Evolutionary conservation across 306 rosid species (phyloP).

Genomic region (Vigna nakashimae): DNA sequence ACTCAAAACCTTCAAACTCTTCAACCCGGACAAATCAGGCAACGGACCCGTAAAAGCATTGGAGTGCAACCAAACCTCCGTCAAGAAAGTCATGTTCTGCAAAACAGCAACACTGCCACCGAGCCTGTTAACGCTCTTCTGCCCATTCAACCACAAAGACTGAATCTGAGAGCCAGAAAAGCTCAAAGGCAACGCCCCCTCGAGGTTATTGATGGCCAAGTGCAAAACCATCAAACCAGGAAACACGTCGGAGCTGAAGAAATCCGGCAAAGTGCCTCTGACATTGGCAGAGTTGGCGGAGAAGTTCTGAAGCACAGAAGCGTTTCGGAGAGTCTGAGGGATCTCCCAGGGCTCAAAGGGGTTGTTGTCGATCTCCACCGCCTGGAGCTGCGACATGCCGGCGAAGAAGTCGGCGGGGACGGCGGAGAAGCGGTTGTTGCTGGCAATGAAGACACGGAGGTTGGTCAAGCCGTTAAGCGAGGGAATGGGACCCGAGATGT

Average conservation of each 20-base stretch:
- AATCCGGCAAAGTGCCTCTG: constrained; percentile 66
- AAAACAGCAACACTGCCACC: constrained; percentile 62
- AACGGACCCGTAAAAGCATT: constrained; percentile 75
- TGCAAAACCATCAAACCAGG: constrained; percentile 68
- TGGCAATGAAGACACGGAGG: constrained; percentile 60
- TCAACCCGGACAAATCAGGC: constrained; percentile 71
- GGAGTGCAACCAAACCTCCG: constrained; percentile 78
- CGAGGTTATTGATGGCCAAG: constrained; percentile 69
- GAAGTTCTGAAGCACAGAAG: constrained; percentile 72
- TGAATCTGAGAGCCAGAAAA: constrained; percentile 61
- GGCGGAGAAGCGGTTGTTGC: constrained; percentile 60
- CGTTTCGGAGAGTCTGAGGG: constrained; percentile 57
- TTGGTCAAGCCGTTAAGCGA: constrained; percentile 56
- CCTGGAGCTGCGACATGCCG: constrained; percentile 65
- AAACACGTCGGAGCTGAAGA: constrained; percentile 56
- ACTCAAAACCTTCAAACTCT: constrained; percentile 58
- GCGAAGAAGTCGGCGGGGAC: constrained; percentile 66
- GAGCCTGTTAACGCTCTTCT: constrained; percentile 58
- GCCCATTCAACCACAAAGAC: constrained; percentile 91
- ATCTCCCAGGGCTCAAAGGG: constrained; percentile 76
- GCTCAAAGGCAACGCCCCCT: constrained; percentile 65
- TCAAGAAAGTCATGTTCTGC: constrained; percentile 74
- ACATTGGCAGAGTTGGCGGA: constrained; percentile 79
- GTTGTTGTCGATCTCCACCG: constrained; percentile 72
- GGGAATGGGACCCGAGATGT: constrained; percentile 79